Conservation (phyloP, 176 grass and related monocot species). For the Eleusine indica region DNA sequence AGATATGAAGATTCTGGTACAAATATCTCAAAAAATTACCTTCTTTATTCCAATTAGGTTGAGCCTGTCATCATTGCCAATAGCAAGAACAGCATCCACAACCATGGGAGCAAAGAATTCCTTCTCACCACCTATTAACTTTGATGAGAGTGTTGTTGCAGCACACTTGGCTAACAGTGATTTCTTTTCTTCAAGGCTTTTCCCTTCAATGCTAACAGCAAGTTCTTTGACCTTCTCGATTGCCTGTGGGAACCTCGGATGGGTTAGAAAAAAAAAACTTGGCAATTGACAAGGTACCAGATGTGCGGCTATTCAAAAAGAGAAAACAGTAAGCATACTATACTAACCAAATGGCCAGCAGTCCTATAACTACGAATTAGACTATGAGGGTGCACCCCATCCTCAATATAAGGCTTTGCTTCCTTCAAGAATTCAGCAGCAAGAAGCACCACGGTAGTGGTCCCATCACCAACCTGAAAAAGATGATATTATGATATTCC, state of each 20-base stretch:
- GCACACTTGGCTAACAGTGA: conserved; percentile 77
- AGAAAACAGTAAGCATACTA: conserved; percentile 19
- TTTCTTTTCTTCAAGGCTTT: conserved; percentile 93
- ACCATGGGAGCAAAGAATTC: conserved; percentile 90
- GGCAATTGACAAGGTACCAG: conserved; percentile 40
- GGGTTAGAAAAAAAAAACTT: conserved; percentile 48
- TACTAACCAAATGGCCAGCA: conserved; percentile 68
- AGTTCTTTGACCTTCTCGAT: conserved; percentile 79
- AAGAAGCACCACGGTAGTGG: conserved; percentile 95
- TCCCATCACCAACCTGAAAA: conserved; percentile 95
- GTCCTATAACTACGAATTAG: conserved; percentile 84
- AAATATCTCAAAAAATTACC: conserved; percentile 29
- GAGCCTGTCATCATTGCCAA: conserved; percentile 76
- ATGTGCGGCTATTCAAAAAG: conserved; percentile 42
- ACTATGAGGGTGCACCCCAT: conserved; percentile 88
- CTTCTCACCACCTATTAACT: conserved; percentile 88
- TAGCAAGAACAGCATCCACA: conserved; percentile 87
- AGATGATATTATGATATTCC: conserved; percentile 21
- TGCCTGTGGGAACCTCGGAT: conserved; percentile 48
- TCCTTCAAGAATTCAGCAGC: conserved; percentile 94
- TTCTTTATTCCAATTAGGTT: conserved; percentile 90
- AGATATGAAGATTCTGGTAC: neutral
- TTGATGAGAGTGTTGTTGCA: conserved; percentile 79
- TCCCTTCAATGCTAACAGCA: conserved; percentile 91
- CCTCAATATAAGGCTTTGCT: conserved; percentile 95